phyloP scores from a whole-genome alignment of 129 eudicot genomes.

The Calendula officinalis region DNA sequence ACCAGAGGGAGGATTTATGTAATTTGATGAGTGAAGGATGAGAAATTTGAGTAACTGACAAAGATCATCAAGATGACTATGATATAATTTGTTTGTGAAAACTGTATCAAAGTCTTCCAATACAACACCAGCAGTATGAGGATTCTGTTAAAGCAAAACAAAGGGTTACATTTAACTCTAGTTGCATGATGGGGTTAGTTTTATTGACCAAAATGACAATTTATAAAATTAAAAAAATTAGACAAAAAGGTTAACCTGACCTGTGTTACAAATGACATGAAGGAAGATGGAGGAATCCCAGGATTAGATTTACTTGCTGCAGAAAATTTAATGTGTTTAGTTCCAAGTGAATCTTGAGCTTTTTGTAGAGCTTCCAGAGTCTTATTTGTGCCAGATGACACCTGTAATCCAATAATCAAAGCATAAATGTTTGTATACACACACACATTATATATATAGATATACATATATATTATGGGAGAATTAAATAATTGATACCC shows the following conservation, averaged over 20 bases:
- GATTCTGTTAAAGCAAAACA: constrained; percentile 50
- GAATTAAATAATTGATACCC: constrained; percentile 41
- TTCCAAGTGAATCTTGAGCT: constrained; percentile 66
- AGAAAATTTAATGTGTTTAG: constrained; percentile 49
- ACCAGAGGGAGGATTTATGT: no score
- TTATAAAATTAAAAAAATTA: not conserved
- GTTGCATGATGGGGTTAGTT: no score
- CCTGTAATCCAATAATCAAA: constrained; percentile 36
- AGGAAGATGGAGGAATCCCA: constrained; percentile 93
- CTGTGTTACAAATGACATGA: constrained; percentile 83
- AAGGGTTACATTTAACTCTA: not conserved
- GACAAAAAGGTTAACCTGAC: constrained; percentile 23
- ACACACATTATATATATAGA: no score
- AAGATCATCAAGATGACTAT: constrained; percentile 85
- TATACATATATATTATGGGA: no score
- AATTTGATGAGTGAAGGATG: constrained; percentile 4
- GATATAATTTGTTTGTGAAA: constrained; percentile 77
- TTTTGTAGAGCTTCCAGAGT: constrained; percentile 56
- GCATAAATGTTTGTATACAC: not conserved
- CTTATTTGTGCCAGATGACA: constrained; percentile 47
- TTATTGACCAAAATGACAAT: no score
- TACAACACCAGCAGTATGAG: constrained; percentile 68
- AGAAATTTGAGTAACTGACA: constrained; percentile 50
- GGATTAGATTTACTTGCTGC: constrained; percentile 78
- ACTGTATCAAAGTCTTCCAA: constrained; percentile 81